These are phyloP conservation scores for Leccinum huronense DNA, from an alignment of 1,284 basidiomycete genomes.

Conservation along the genomic window DNA sequence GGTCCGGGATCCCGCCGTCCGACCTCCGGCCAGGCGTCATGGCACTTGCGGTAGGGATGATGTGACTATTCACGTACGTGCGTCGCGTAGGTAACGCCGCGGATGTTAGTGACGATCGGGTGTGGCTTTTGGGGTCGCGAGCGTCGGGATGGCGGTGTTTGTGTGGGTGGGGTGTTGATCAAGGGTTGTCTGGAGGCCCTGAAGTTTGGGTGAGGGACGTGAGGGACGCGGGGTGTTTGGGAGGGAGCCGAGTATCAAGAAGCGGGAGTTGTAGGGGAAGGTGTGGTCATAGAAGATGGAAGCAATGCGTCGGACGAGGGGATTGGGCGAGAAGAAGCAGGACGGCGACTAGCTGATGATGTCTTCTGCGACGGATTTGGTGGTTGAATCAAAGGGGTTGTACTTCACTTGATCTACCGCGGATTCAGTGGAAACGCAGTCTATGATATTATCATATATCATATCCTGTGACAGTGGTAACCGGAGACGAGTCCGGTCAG, in stretches of 20 bases:
- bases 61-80: conserved; percentile 48
- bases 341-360: conserved; percentile 7
- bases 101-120: conserved; percentile 44
- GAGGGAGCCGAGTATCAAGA: conserved; percentile 28
- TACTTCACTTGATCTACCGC: not conserved
- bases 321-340: not conserved
- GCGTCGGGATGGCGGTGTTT: conserved; percentile 44
- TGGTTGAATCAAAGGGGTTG: not conserved
- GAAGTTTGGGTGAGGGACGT: conserved; percentile 38
- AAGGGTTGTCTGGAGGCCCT: conserved; percentile 47
- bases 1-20: conserved; percentile 46
- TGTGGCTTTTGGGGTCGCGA: conserved; percentile 49
- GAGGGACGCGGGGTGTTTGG: conserved; percentile 37
- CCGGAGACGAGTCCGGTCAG: not conserved
- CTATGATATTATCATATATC: not conserved
- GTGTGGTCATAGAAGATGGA: not conserved
- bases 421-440: not conserved
- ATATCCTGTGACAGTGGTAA: not conserved
- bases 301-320: conserved; percentile 3
- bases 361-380: not conserved
- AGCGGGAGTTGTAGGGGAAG: conserved; percentile 4
- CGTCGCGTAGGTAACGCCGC: conserved; percentile 50
- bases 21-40: conserved; percentile 44
- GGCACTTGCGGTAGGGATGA: conserved; percentile 40
- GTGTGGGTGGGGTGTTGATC: conserved; percentile 42